Evolutionary conservation across 1,284 basidiomycete genomes (phyloP).

Genomic region (Fomitopsis betulina): DNA sequence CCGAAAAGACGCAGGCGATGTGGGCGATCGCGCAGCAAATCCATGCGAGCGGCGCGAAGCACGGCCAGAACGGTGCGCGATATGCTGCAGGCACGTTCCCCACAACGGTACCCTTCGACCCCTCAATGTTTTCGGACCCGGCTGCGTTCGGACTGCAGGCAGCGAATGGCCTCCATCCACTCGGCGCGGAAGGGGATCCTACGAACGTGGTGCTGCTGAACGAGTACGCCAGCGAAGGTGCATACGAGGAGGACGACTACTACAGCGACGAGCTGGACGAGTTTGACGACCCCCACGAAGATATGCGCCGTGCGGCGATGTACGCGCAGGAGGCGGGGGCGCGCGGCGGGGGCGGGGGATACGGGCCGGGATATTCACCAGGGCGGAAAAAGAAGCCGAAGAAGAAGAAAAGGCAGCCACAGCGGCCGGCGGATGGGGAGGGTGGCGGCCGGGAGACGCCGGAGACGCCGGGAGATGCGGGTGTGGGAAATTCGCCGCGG

Average conservation of each 20-base stretch:
- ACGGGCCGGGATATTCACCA: constrained; percentile 3
- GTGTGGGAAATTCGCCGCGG: constrained; percentile 32
- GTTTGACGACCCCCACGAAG: constrained; percentile 32
- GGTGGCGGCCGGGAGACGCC: constrained; percentile 24
- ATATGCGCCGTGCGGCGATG: constrained; percentile 27
- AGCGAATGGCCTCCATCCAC: constrained; percentile 33
- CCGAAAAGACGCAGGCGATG: constrained; percentile 50
- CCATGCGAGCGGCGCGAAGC: constrained; percentile 36
- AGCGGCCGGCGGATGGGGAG: constrained; percentile 28
- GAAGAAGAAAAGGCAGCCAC: constrained; percentile 29
- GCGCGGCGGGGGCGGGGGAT: constrained; percentile 12
- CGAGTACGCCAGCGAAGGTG: constrained; percentile 44
- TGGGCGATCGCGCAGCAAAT: constrained; percentile 68
- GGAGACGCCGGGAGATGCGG: constrained; percentile 18
- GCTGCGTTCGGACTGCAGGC: constrained; percentile 44
- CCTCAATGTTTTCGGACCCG: constrained; percentile 52
- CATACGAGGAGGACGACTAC: constrained; percentile 40
- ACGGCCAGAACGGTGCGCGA: constrained; percentile 27
- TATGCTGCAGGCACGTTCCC: constrained; percentile 29
- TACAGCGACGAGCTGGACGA: constrained; percentile 43
- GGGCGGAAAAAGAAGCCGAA: constrained; percentile 33
- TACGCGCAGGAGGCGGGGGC: constrained; percentile 34
- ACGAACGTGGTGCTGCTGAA: constrained; percentile 38
- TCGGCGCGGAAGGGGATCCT: constrained; percentile 25
- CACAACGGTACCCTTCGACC: constrained; percentile 40